A percentile compares a stretch with the other conserved stretches of the same genome.
phyloP scores from a whole-genome alignment of 768 basidiomycete genomes.

The Cystobasidium tubakii region DNA sequence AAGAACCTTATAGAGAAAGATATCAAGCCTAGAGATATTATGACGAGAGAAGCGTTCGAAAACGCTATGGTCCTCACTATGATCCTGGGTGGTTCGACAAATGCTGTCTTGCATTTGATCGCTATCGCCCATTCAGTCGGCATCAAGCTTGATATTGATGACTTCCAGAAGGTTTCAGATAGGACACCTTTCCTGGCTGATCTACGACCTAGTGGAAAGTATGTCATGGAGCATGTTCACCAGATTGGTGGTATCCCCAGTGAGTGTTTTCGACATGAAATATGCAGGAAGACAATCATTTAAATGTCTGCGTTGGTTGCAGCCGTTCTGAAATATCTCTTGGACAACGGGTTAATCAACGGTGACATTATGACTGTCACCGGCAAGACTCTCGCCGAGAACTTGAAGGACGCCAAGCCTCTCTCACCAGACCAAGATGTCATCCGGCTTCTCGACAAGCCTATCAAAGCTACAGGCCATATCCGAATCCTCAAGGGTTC shows the following conservation, averaged over 20 bases:
- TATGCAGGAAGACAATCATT: too few relatives aligned
- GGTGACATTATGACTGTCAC: constrained; percentile 88
- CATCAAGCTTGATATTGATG: constrained; percentile 77
- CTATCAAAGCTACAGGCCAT: constrained; percentile 84
- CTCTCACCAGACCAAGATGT: constrained; percentile 67
- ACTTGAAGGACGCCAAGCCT: constrained; percentile 72
- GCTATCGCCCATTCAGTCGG: constrained; percentile 95
- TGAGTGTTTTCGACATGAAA: constrained; percentile 56
- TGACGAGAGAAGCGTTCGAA: constrained; percentile 93
- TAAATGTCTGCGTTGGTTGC: neutral
- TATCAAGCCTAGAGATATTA: constrained; percentile 87
- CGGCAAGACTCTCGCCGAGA: constrained; percentile 81
- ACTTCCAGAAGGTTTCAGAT: constrained; percentile 90
- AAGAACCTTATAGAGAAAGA: constrained; percentile 79
- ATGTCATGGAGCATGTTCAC: constrained; percentile 96
- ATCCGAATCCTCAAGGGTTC: constrained; percentile 86
- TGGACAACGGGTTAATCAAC: constrained; percentile 81
- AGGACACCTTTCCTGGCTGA: constrained; percentile 89
- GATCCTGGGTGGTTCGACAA: constrained; percentile 95
- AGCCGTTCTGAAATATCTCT: constrained; percentile 66
- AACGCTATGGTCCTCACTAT: constrained; percentile 97
- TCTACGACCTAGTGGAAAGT: constrained; percentile 93
- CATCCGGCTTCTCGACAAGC: constrained; percentile 76
- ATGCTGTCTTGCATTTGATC: constrained; percentile 92
- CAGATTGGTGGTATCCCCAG: constrained; percentile 94